Base-by-base conservation (phyloP, 148 eudicot species). In the Cornus kousa region DNA sequence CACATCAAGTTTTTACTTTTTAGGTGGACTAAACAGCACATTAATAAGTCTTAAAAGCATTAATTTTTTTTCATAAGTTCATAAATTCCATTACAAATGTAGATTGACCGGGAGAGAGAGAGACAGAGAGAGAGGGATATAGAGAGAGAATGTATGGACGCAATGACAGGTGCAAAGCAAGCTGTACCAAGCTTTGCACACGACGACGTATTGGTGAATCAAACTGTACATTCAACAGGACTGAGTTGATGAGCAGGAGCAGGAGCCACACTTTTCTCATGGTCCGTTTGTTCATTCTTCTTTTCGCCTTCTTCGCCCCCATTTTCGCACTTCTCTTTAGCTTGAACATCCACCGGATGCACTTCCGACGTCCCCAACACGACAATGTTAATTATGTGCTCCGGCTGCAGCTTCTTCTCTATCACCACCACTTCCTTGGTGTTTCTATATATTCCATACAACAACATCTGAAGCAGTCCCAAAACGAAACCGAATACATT, bases 401-500 rank as follows among this genome's bases (percentile, higher is more conserved):
- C 88, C 4, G 88, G 68, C 28, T 28, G 28, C 32, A 70, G 16
- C 55, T 86, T 80, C 19, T 73, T 71, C 40, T 81, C 87, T 17
- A 32, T 59, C 59, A 28, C 11, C 5, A 28, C 59, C 24, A 35
- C 33, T 24, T 59, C n/a, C 71, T 74, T 78, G 5, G 57, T 23
- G 10, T 77, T 76, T 78, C 85, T 81, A 84, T 80, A 90, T 0
- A 85, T 57, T 2, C 43, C 82, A 48, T 89, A 92, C 48, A 92
- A 32, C 31, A 78, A 11, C 92, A 89, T 88, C 74, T 91, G 93
- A 14, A 86, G 5, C 65, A 85, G 10, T 9, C 93, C 92, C 78
- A 90, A 65, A 17, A 86, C 2, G 75, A 92, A 86, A 14, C 97
- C 93, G 23, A 83, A 40, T 39, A 87, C 81, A 37, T 89, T 88